Evolutionary conservation across 805 yeast species (phyloP), one percentile per base, ranked within the genome.

Genomic region (Saccharomycopsis vini): DNA sequence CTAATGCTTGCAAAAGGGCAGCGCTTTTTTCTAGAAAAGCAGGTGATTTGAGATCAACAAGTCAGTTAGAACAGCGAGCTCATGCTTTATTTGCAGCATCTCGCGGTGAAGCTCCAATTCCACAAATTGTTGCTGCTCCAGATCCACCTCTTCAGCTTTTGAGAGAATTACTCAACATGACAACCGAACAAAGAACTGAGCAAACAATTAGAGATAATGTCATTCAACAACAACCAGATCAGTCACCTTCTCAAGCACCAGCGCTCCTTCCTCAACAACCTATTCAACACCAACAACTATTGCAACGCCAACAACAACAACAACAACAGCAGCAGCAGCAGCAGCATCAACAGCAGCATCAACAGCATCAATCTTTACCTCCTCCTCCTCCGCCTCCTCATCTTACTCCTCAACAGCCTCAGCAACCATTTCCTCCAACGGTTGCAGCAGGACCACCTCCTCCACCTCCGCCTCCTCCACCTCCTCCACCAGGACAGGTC

Each of bases 1-100:
- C 77, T 0, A 81, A 75, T 56, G 81, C 82, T 3, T 73, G 78
- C 47, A 45, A 59, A 9, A 59, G 80, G 36, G 73, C 81, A 1
- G 69, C 76, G 1, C 54, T 62, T 15, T 73, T 77, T 52, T 74
- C 67, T 54, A 64, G 67, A 47, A 60, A 66, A 3, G 68, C 72
- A 23, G 73, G 73, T 16, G 75, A 73, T 47, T 35, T 55, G 3
- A 64, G 68, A 42, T 56, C 64, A 22, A 71, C 73, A 3, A 47
- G 55, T 3, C 64, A 59, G 45, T 62, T 69, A 40, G 77, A 71
- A 43, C 63, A 64, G 44, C 58, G 75, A 43, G 67, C 76, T 0
- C 64, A 65, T 34, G 56, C 61, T 3, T 58, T 75, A 43, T 59
- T 62, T n/a, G 62, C 61, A 19, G 71, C 72, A 4, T 59, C 71